A percentile compares a stretch with the other conserved stretches of the same genome.
These are phyloP conservation scores for Tylopilus subfusipes DNA, from an alignment of 768 basidiomycete genomes.

Conservation along the genomic window DNA sequence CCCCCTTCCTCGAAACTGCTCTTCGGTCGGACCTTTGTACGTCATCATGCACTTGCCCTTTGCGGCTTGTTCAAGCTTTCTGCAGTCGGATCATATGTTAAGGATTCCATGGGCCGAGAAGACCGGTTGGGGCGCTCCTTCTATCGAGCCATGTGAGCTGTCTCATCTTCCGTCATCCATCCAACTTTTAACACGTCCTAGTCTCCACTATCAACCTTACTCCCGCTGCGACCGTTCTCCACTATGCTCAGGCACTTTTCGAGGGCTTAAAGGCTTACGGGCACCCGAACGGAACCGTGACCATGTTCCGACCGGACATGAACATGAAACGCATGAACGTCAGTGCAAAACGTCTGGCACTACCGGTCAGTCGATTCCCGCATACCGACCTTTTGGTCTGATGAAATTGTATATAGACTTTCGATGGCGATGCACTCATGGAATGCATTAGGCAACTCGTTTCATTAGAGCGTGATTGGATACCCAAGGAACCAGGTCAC, in stretches of 20 bases:
- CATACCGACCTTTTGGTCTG: neutral
- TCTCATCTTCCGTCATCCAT: neutral
- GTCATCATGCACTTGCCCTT: conserved; percentile 22
- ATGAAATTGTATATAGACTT: conserved; percentile 46
- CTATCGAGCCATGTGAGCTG: conserved; percentile 77
- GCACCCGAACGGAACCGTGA: conserved; percentile 64
- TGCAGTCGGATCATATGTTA: conserved; percentile 84
- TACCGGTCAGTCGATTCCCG: conserved; percentile 52
- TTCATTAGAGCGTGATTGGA: conserved; percentile 83
- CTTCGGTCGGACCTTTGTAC: conserved; percentile 84
- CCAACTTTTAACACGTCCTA: conserved; percentile 12
- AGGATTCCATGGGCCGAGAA: conserved; percentile 66
- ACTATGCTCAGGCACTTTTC: conserved; percentile 90
- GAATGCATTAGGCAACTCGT: conserved; percentile 86
- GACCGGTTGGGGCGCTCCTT: conserved; percentile 78
- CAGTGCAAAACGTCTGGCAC: conserved; percentile 72
- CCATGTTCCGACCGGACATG: conserved; percentile 92
- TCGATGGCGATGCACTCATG: conserved; percentile 70
- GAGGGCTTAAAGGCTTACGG: conserved; percentile 96
- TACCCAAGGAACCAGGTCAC: conserved; percentile 83
- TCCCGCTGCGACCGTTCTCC: conserved; percentile 65
- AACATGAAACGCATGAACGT: conserved; percentile 96
- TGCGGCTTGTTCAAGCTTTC: conserved; percentile 7
- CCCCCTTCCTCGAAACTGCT: conserved; percentile 67
- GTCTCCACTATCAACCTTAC: conserved; percentile 23